phyloP scores from a whole-genome alignment of 2,329 filamentous ascomycete species.

The Thyridium curvatum region DNA sequence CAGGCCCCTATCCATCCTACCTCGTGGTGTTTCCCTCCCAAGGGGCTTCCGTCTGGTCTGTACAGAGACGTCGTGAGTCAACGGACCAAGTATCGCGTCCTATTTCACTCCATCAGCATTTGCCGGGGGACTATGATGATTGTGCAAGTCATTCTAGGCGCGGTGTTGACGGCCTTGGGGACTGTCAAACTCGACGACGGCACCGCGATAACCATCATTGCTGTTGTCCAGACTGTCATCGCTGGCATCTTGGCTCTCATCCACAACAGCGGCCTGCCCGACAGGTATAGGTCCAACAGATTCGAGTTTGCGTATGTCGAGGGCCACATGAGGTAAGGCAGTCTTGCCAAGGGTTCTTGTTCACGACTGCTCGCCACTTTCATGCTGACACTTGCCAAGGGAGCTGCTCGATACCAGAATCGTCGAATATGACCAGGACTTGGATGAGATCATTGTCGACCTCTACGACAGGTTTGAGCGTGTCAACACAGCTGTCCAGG shows the following conservation, averaged over 20 bases:
- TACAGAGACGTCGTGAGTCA: slow-evolving; percentile 40
- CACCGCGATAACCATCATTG: slow-evolving; percentile 40
- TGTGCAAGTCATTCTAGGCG: slow-evolving; percentile 40
- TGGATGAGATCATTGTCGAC: slow-evolving; percentile 39
- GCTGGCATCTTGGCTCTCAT: slow-evolving; percentile 44
- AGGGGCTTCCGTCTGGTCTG: slow-evolving; percentile 39
- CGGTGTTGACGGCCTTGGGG: slow-evolving; percentile 42
- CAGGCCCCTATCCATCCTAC: slow-evolving; percentile 33
- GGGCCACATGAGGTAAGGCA: slow-evolving; percentile 33
- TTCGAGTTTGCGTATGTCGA: slow-evolving; percentile 43
- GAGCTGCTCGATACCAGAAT: slow-evolving; percentile 41
- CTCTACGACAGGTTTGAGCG: slow-evolving; percentile 39
- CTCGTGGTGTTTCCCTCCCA: slow-evolving; percentile 36
- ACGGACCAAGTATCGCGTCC: slow-evolving; percentile 36
- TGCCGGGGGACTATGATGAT: slow-evolving; percentile 41
- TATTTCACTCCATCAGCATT: slow-evolving; percentile 35
- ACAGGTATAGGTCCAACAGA: slow-evolving; percentile 42
- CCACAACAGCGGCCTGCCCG: slow-evolving; percentile 47
- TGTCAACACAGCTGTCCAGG: slow-evolving; percentile 39
- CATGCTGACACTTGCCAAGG: slow-evolving; percentile 10
- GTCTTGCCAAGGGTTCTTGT: not conserved
- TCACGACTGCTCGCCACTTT: not conserved
- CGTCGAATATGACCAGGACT: slow-evolving; percentile 30
- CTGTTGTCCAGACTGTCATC: slow-evolving; percentile 41
- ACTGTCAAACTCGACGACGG: slow-evolving; percentile 29